A percentile compares a stretch with the other conserved stretches of the same genome.
Evolutionary conservation across 768 basidiomycete species (phyloP).

Genomic region (Ephemerocybe angulata): DNA sequence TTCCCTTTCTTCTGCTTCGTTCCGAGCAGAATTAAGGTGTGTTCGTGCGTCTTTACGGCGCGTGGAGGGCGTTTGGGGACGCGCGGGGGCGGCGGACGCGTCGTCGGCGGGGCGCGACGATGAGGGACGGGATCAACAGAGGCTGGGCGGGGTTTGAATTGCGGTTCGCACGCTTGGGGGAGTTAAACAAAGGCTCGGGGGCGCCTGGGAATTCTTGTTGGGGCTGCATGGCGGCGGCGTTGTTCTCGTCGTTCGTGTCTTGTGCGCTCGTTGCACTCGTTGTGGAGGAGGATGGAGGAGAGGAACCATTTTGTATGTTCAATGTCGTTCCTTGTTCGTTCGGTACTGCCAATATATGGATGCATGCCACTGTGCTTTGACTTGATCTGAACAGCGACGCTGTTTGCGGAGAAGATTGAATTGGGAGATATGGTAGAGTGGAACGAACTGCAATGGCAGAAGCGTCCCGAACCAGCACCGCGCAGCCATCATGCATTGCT

Average conservation of each 20-base stretch:
- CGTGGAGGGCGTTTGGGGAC: neutral
- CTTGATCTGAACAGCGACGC: no score
- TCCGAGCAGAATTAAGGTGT: neutral
- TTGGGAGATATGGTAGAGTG: no score
- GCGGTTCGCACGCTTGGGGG: conserved; percentile 23
- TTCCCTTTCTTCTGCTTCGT: neutral
- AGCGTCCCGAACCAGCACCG: no score
- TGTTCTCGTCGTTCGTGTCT: neutral
- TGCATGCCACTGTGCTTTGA: no score
- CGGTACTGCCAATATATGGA: no score
- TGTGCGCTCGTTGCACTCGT: neutral
- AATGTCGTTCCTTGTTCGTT: neutral
- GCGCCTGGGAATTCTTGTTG: neutral
- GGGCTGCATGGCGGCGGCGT: neutral
- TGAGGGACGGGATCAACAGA: conserved; percentile 13
- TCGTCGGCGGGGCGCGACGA: conserved; percentile 17
- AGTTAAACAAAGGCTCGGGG: conserved; percentile 22
- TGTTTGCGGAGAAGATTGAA: no score
- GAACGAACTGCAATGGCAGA: no score
- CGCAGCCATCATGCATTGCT: no score
- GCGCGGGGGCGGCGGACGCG: conserved; percentile 20
- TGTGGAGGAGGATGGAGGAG: no score
- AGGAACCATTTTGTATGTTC: no score
- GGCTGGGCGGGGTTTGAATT: conserved; percentile 23
- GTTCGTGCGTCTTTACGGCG: neutral